phyloP scores from a whole-genome alignment of 352 stramenopile species.

The Phytophthora pisi region DNA sequence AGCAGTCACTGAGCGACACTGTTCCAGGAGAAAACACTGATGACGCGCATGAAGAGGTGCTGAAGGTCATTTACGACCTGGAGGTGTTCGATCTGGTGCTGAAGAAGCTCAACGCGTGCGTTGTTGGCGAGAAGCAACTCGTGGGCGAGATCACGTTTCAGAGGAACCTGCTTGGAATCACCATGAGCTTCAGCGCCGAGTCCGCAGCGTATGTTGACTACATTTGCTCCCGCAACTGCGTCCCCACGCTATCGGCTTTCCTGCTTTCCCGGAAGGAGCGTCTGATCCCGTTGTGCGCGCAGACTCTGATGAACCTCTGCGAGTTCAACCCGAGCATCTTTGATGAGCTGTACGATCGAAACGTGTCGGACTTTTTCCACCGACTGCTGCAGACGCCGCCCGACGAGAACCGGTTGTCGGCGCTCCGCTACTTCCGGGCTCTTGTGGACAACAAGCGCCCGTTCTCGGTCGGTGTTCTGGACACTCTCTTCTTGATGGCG shows the following conservation, averaged over 20 bases:
- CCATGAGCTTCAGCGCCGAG: slow-evolving; percentile 74
- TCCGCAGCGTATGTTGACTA: slow-evolving; percentile 62
- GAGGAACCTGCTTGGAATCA: slow-evolving; percentile 75
- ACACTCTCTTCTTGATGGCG: slow-evolving; percentile 77
- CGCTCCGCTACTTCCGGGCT: slow-evolving; percentile 70
- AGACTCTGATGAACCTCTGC: slow-evolving; percentile 82
- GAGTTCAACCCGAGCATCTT: slow-evolving; percentile 76
- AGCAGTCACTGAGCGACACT: slow-evolving; percentile 25
- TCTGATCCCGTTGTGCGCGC: slow-evolving; percentile 65
- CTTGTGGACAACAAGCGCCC: slow-evolving; percentile 61
- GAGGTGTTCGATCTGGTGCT: slow-evolving; percentile 68
- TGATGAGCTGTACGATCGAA: slow-evolving; percentile 61
- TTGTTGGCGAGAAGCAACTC: slow-evolving; percentile 70
- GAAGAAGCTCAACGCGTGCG: slow-evolving; percentile 72
- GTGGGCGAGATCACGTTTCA: slow-evolving; percentile 83
- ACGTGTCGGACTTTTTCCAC: slow-evolving; percentile 80
- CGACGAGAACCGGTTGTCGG: slow-evolving; percentile 76
- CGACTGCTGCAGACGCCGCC: slow-evolving; percentile 74
- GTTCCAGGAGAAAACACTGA: slow-evolving; percentile 13
- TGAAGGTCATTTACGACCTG: slow-evolving; percentile 66
- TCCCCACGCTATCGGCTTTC: slow-evolving; percentile 63
- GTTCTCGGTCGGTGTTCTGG: slow-evolving; percentile 62
- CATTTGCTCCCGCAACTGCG: slow-evolving; percentile 61
- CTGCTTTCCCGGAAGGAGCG: slow-evolving; percentile 72
- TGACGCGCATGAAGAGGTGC: slow-evolving; percentile 48